A percentile compares a stretch with the other conserved stretches of the same genome.
phyloP scores from a whole-genome alignment of 306 rosid species.

The Rosa persica region DNA sequence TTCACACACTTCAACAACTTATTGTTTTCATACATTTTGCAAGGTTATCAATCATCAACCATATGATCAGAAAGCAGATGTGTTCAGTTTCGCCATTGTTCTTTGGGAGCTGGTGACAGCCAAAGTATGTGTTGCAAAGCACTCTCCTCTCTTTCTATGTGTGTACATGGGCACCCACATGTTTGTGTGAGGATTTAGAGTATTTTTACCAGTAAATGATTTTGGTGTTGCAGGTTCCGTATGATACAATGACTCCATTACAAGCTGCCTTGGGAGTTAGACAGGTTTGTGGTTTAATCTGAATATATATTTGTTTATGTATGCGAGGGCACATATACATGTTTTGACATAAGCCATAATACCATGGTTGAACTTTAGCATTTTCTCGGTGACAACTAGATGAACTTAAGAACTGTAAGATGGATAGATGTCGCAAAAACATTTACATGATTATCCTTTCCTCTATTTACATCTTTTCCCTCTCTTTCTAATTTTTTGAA shows the following conservation, averaged over 20 bases:
- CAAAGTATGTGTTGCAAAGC: slow-evolving; percentile 54
- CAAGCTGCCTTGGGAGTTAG: slow-evolving; percentile 99
- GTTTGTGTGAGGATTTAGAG: background rate
- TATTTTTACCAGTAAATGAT: slow-evolving; percentile 12
- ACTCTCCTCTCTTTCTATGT: slow-evolving; percentile 15
- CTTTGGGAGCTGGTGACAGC: slow-evolving; percentile 98
- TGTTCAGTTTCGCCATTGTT: slow-evolving; percentile 95
- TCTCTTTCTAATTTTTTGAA: background rate
- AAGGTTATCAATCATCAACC: slow-evolving; percentile 99
- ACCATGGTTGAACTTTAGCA: background rate
- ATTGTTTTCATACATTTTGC: slow-evolving; percentile 32
- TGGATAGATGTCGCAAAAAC: background rate
- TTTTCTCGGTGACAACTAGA: background rate
- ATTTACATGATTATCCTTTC: background rate
- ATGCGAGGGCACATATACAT: background rate
- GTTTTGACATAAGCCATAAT: background rate
- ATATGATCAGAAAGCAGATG: slow-evolving; percentile 94
- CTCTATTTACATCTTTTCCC: background rate
- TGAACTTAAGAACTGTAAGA: background rate
- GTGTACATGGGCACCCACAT: background rate
- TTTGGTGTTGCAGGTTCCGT: slow-evolving; percentile 71
- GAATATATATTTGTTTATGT: background rate
- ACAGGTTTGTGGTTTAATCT: slow-evolving; percentile 57
- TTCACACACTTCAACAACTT: slow-evolving; percentile 26
- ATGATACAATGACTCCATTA: slow-evolving; percentile 96